phyloP scores from a whole-genome alignment of 441 rosid genomes.

The Bocquillonia castaneifolia region DNA sequence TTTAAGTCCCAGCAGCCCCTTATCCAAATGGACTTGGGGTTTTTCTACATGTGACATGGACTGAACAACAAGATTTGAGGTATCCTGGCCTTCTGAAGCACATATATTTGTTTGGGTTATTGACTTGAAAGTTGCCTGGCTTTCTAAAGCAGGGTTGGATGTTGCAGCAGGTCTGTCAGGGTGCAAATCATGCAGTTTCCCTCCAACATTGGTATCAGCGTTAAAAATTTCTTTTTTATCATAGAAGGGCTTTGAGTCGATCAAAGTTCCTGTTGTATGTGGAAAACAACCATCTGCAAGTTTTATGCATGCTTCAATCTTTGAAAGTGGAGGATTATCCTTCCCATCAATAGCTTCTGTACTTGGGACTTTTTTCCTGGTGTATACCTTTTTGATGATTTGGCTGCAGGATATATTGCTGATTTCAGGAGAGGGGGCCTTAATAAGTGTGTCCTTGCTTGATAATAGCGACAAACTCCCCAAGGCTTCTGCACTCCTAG shows the following conservation, averaged over 20 bases:
- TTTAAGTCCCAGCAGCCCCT: constrained; percentile 29
- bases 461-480: constrained; percentile 20
- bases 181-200: constrained; percentile 26
- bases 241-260: constrained; percentile 28
- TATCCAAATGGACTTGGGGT: constrained; percentile 22
- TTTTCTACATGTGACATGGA: constrained; percentile 28
- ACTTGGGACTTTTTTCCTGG: constrained; percentile 41
- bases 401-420: constrained; percentile 22
- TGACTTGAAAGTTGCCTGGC: constrained; percentile 13
- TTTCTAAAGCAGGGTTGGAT: constrained; percentile 22
- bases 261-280: constrained; percentile 23
- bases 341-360: constrained; percentile 24
- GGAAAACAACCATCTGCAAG: constrained; percentile 26
- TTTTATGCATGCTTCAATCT: constrained; percentile 39
- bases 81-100: constrained; percentile 26
- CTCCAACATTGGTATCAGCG: constrained; percentile 28
- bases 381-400: constrained; percentile 40
- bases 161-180: constrained; percentile 21
- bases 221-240: constrained; percentile 17
- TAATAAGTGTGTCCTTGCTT: constrained; percentile 25
- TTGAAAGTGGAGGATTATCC: constrained; percentile 36
- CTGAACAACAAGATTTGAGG: constrained; percentile 28
- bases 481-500: constrained; percentile 15
- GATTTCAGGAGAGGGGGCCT: constrained; percentile 23
- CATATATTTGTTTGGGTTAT: constrained; percentile 23